Conservation (phyloP, 148 eudicot species). For the Heliamphora exappendiculata region DNA sequence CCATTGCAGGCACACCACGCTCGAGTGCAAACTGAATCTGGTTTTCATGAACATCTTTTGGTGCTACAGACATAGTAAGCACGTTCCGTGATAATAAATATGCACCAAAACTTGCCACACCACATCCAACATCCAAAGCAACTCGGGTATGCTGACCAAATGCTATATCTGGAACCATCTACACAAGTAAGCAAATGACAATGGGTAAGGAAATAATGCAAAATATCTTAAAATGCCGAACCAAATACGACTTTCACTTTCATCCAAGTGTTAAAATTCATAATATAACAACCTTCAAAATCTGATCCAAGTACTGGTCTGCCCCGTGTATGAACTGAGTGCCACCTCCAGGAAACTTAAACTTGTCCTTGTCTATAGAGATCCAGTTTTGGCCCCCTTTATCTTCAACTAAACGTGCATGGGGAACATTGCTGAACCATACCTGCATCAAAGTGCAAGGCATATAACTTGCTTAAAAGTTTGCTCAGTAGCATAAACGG, state of each 20-base stretch:
- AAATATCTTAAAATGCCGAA: not conserved
- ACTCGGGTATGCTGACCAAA: constrained; percentile 72
- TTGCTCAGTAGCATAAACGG: no score
- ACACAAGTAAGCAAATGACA: not conserved
- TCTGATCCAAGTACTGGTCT: constrained; percentile 87
- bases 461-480: not conserved
- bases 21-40: constrained; percentile 98
- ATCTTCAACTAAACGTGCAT: constrained; percentile 90
- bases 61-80: constrained; percentile 82
- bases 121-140: constrained; percentile 94
- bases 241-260: constrained; percentile 1
- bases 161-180: constrained; percentile 56
- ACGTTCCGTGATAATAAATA: constrained; percentile 81
- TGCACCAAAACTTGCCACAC: constrained; percentile 98
- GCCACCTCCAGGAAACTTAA: constrained; percentile 98
- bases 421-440: constrained; percentile 94
- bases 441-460: constrained; percentile 42
- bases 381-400: constrained; percentile 99
- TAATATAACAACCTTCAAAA: constrained; percentile 59
- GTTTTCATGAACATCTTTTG: constrained; percentile 44
- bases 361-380: constrained; percentile 66
- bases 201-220: constrained; percentile 29
- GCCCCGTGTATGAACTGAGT: constrained; percentile 99
- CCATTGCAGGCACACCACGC: constrained; percentile 99
- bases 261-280: not conserved